phyloP scores from a whole-genome alignment of 495 filamentous ascomycete genomes.

The Opeltia flavorubescens region DNA sequence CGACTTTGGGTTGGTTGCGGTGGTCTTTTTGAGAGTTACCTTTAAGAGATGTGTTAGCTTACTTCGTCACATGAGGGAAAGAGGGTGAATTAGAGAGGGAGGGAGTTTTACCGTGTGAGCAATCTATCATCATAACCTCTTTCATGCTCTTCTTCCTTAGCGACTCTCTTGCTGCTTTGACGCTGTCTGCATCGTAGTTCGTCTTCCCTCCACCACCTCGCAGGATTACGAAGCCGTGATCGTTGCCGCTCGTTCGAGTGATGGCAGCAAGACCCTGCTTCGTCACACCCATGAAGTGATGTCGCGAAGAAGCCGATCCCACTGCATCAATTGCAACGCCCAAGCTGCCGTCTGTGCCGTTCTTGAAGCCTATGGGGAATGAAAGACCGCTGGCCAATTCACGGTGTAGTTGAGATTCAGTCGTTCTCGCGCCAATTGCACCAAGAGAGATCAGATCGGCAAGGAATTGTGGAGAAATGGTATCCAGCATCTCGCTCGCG shows the following conservation, averaged over 20 bases:
- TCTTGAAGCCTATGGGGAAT: slow-evolving; percentile 99
- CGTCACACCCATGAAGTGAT: slow-evolving; percentile 97
- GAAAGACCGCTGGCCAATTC: slow-evolving; percentile 87
- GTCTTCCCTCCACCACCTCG: slow-evolving; percentile 86
- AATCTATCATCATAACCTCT: slow-evolving; percentile 89
- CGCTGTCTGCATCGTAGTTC: slow-evolving; percentile 82
- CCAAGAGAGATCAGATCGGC: slow-evolving; percentile 89
- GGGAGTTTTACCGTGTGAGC: slow-evolving; percentile 54
- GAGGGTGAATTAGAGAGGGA: neutral
- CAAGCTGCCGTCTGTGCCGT: slow-evolving; percentile 88
- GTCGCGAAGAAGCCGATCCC: slow-evolving; percentile 79
- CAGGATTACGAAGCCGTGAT: slow-evolving; percentile 96
- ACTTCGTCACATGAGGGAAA: neutral
- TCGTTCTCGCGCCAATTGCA: slow-evolving; percentile 89
- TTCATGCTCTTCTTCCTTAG: slow-evolving; percentile 50
- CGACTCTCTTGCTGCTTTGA: slow-evolving; percentile 58
- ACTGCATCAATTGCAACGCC: slow-evolving; percentile 93
- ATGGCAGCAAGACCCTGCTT: slow-evolving; percentile 96
- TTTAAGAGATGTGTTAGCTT: neutral
- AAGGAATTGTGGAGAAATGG: slow-evolving; percentile 94
- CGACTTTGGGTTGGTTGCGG: slow-evolving; percentile 94
- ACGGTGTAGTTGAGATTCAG: slow-evolving; percentile 88
- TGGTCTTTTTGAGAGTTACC: slow-evolving; percentile 94
- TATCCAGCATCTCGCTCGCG: slow-evolving; percentile 96
- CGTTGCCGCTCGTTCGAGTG: slow-evolving; percentile 88